Evolutionary conservation across 805 yeast species (phyloP).

Genomic region (Gaillardinia entomophila): DNA sequence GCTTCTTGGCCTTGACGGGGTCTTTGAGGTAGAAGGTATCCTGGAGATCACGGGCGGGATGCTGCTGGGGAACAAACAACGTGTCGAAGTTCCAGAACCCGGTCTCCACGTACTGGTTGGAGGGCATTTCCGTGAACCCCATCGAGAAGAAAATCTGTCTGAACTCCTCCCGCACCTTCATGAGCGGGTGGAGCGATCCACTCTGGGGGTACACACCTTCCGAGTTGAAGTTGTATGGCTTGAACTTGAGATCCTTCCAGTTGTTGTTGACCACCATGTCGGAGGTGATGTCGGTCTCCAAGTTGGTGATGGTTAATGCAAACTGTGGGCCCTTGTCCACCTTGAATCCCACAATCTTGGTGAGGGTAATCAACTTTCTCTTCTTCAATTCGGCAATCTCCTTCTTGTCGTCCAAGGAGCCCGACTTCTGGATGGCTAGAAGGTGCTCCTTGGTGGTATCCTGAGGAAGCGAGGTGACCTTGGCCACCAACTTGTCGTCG

Average conservation of each 20-base stretch:
- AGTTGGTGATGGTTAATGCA: constrained; percentile 68
- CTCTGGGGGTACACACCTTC: constrained; percentile 83
- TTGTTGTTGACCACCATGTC: constrained; percentile 83
- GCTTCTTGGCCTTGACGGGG: constrained; percentile 75
- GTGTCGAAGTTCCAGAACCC: constrained; percentile 99
- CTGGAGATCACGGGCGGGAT: constrained; percentile 98
- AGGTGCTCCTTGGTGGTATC: constrained; percentile 68
- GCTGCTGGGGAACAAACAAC: constrained; percentile 96
- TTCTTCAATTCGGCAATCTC: constrained; percentile 83
- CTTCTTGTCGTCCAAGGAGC: constrained; percentile 55
- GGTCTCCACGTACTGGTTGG: constrained; percentile 95
- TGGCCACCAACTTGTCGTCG: constrained; percentile 70
- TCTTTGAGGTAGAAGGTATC: constrained; percentile 97
- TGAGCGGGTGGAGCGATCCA: constrained; percentile 95
- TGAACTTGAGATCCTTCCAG: constrained; percentile 82
- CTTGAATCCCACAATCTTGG: constrained; percentile 69
- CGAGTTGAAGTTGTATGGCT: constrained; percentile 93
- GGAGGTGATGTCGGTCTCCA: constrained; percentile 90
- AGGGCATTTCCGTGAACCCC: constrained; percentile 99
- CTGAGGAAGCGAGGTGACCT: constrained; percentile 49
- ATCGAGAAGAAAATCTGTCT: constrained; percentile 94
- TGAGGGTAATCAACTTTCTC: constrained; percentile 74
- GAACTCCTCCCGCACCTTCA: constrained; percentile 95
- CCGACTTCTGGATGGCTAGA: constrained; percentile 49
- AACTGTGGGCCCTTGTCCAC: constrained; percentile 82